A percentile compares a stretch with the other conserved stretches of the same genome.
Conservation (phyloP, 176 grass and related monocot species). For the Eragrostis nindensis region DNA sequence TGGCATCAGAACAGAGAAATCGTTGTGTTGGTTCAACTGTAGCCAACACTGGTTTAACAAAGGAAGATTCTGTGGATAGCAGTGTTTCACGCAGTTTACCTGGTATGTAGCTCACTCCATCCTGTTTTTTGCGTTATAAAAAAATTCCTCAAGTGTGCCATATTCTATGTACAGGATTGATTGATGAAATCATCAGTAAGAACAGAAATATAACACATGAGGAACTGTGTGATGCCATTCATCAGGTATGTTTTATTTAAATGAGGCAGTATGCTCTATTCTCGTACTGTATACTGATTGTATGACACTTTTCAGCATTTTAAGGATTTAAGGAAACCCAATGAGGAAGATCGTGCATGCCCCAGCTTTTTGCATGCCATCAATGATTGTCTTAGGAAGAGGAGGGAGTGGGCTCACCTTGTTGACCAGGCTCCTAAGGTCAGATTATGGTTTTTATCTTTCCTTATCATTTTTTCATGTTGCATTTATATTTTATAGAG, state of each 20-base stretch:
- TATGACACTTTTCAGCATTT: constrained; percentile 63
- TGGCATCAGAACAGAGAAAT: constrained; percentile 54
- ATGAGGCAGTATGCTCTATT: neutral
- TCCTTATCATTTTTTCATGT: constrained; percentile 11
- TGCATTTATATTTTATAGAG: constrained; percentile 29
- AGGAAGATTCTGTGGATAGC: constrained; percentile 42
- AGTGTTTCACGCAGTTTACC: constrained; percentile 56
- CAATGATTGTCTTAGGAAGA: constrained; percentile 75
- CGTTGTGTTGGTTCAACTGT: constrained; percentile 55
- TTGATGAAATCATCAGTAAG: constrained; percentile 72
- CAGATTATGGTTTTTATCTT: constrained; percentile 15
- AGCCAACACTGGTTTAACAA: constrained; percentile 41
- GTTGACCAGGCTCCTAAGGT: constrained; percentile 79
- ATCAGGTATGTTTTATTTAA: constrained; percentile 55
- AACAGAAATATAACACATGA: constrained; percentile 71
- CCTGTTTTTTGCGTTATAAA: constrained; percentile 30
- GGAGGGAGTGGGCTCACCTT: constrained; percentile 84
- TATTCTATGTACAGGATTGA: constrained; percentile 73
- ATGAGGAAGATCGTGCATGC: constrained; percentile 59
- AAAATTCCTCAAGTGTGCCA: constrained; percentile 6
- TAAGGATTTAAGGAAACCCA: constrained; percentile 70
- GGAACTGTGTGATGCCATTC: constrained; percentile 71
- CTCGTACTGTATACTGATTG: constrained; percentile 21
- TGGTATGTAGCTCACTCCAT: constrained; percentile 55
- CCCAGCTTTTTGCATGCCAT: constrained; percentile 66